Evolutionary conservation across 2,329 filamentous ascomycete genomes (phyloP).

Genomic region (Kalaharituber pfeilii): DNA sequence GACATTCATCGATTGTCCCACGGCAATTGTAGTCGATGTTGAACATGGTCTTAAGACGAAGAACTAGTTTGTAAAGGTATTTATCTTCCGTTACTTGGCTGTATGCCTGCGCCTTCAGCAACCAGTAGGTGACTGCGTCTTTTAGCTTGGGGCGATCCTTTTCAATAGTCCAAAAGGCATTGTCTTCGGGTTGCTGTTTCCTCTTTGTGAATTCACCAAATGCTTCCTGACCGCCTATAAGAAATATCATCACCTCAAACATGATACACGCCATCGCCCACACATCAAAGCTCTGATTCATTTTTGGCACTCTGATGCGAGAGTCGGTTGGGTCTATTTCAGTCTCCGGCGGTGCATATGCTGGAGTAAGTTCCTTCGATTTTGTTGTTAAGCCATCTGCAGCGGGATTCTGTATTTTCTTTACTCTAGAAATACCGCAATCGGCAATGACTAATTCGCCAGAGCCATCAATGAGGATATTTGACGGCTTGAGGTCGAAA

Average conservation of each 20-base stretch:
- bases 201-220: neutral
- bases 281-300: neutral
- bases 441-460: neutral
- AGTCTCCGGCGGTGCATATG: neutral
- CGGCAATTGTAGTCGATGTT: neutral
- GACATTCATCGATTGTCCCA: neutral
- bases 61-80: neutral
- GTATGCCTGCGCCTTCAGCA: neutral
- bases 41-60: neutral
- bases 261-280: neutral
- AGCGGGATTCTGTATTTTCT: neutral
- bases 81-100: neutral
- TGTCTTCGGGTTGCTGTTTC: neutral
- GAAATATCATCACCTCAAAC: neutral
- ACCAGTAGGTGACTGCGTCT: neutral
- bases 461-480: neutral
- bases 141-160: neutral
- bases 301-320: neutral
- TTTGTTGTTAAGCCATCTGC: neutral
- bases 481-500: neutral
- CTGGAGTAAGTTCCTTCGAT: neutral
- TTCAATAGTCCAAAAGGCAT: neutral
- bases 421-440: neutral
- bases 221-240: neutral
- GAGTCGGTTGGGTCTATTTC: neutral